Percentiles rank a stretch among this genome's conserved stretches.
These are phyloP conservation scores for Aspergillus japonicus DNA, from an alignment of 2,329 filamentous ascomycete genomes.

Conservation along the genomic window DNA sequence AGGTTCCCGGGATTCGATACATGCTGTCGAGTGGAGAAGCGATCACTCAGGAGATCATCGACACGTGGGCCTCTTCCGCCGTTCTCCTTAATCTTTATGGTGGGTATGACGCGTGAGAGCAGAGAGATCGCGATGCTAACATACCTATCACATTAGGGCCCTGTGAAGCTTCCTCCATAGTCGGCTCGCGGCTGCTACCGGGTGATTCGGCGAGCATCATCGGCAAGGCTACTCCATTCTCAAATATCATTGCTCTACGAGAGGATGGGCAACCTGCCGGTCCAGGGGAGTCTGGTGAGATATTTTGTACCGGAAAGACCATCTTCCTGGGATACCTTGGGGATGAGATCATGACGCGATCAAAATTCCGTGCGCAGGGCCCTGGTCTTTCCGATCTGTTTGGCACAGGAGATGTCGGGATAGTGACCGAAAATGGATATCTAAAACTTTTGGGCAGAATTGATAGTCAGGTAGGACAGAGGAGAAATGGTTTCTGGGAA, in stretches of 20 bases:
- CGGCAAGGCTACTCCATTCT: background rate
- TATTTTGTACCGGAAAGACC: background rate
- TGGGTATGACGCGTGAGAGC: background rate
- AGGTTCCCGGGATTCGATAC: background rate
- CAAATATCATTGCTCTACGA: background rate
- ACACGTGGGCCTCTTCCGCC: background rate
- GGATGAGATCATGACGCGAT: background rate
- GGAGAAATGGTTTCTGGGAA: too few relatives aligned
- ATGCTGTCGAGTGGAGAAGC: background rate
- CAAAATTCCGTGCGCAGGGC: background rate
- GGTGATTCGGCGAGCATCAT: background rate
- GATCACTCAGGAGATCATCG: background rate
- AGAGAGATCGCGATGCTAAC: too few relatives aligned
- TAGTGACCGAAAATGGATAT: background rate
- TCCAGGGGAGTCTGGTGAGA: background rate
- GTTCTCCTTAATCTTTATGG: background rate
- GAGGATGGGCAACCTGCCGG: background rate
- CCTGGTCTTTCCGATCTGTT: background rate
- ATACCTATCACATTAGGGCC: background rate
- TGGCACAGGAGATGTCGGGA: background rate
- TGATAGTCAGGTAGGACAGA: background rate
- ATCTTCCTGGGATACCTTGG: background rate
- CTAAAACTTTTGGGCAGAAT: background rate
- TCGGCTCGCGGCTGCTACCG: background rate
- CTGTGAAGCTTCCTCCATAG: background rate